Percentiles rank a stretch among this genome's conserved stretches.
Conservation (phyloP, 768 basidiomycete species). For the Nevesoporus exiguus region DNA sequence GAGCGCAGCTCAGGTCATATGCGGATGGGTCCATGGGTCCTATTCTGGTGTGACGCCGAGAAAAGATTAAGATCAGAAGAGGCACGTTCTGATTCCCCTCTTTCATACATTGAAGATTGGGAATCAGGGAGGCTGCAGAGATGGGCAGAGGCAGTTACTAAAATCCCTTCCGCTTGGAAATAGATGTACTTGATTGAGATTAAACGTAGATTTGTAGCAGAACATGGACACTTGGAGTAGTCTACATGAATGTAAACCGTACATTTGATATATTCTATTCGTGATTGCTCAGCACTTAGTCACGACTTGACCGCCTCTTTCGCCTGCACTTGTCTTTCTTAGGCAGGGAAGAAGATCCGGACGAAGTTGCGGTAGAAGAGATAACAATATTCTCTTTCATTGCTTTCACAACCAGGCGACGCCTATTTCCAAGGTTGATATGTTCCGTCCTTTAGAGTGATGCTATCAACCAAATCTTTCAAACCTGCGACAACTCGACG, state of each 20-base stretch:
- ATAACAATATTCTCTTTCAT: constrained; percentile 38
- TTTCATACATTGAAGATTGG: constrained; percentile 74
- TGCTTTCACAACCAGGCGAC: constrained; percentile 13
- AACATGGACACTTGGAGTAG: not conserved
- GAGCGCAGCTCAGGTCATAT: constrained; percentile 92
- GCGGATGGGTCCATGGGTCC: constrained; percentile 79
- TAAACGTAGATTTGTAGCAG: constrained; percentile 16
- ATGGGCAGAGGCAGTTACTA: constrained; percentile 67
- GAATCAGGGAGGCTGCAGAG: constrained; percentile 64
- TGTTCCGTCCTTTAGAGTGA: constrained; percentile 30
- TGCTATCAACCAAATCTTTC: constrained; percentile 32
- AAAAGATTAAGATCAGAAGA: constrained; percentile 71
- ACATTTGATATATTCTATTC: not conserved
- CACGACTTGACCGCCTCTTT: constrained; percentile 27
- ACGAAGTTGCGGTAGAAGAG: constrained; percentile 27
- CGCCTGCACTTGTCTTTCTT: constrained; percentile 31
- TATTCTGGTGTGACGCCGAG: constrained; percentile 99
- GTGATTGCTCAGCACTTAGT: no score
- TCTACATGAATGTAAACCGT: constrained; percentile 2
- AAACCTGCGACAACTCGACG: constrained; percentile 40
- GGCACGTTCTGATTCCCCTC: constrained; percentile 56
- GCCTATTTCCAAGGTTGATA: constrained; percentile 51
- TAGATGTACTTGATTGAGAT: constrained; percentile 19
- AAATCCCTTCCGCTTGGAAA: constrained; percentile 81
- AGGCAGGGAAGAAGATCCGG: constrained; percentile 26